Percentiles rank a stretch among this genome's conserved stretches.
Conservation (phyloP, 1,284 basidiomycete genomes). For the Caloboletus inedulis region DNA sequence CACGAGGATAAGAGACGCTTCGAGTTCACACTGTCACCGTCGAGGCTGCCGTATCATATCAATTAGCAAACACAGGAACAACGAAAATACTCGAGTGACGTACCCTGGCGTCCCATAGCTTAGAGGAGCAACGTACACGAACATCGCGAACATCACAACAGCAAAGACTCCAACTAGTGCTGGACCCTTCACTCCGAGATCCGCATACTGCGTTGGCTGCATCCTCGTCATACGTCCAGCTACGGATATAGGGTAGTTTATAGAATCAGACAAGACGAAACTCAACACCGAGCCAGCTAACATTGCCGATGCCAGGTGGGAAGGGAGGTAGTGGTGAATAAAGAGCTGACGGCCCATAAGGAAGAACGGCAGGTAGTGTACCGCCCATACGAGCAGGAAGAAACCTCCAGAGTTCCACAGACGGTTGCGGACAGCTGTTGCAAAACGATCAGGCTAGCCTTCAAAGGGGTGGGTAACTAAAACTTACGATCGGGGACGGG, state of each 20-base stretch:
- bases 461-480: neutral
- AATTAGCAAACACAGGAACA: conserved; percentile 8
- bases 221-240: conserved; percentile 59
- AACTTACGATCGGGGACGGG: conserved; percentile 83
- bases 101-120: conserved; percentile 93
- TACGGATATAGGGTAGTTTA: conserved; percentile 89
- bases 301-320: conserved; percentile 87
- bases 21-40: conserved; percentile 69
- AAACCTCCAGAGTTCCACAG: conserved; percentile 95
- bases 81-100: conserved; percentile 32
- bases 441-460: conserved; percentile 6
- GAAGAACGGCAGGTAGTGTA: conserved; percentile 98
- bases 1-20: conserved; percentile 71
- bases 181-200: conserved; percentile 68
- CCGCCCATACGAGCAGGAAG: conserved; percentile 92
- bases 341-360: conserved; percentile 96
- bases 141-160: conserved; percentile 64
- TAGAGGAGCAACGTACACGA: conserved; percentile 77
- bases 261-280: conserved; percentile 87
- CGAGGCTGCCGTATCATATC: conserved; percentile 53
- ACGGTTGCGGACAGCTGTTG: conserved; percentile 80
- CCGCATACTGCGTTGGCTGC: conserved; percentile 63
- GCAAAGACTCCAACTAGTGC: conserved; percentile 59
- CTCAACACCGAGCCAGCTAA: conserved; percentile 90
- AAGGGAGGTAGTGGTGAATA: conserved; percentile 97